Evolutionary conservation across 2,329 filamentous ascomycete species (phyloP), one percentile per base, ranked within the genome.

Genomic region (Beauveria bassiana): DNA sequence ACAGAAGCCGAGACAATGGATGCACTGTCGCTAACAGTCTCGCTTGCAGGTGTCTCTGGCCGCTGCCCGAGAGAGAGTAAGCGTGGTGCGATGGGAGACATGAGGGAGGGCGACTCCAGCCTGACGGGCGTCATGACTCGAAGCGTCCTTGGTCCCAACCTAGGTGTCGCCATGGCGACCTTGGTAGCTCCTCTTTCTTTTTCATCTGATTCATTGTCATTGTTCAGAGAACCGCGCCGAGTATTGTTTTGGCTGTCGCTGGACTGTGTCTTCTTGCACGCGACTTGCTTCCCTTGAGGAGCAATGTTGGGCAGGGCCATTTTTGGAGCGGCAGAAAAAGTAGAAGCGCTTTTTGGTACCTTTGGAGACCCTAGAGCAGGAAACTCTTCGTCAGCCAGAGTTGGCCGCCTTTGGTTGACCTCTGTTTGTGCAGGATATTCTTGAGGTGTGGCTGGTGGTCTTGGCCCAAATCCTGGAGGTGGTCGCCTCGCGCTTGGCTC

Each of bases 21-120:
- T 12, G 89, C 86, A 60, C 83, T 90, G 69, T 93, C 90, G n/a
- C 88, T 91, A 42, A 90, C 79, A 61, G 85, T 78, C 68, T 93
- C 90, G 69, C 88, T 92, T 1, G 77, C 83, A 0, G 90, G 89
- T 1, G 89, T 92, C 31, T 85, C 86, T n/a, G 90, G 88, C 7
- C 83, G 78, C 61, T 87, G 70, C 6, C 67, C 70, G 12, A 64
- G 59, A 18, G 71, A 72, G 24, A 73, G 63, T 2, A 67, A 69
- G 58, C 72, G 70, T 12, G 71, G 66, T 54, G 70, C 64, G 18
- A 69, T 68, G 5, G 70, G 72, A 5, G 74, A 74, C 6, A 72
- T 66, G 49, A 70, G 63, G 1, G 79, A 75, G 2, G 84, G 79
- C 1, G 74, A 72, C 67, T 90, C 88, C 1, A 79, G 73, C 70